Evolutionary conservation across 2,329 filamentous ascomycete species (phyloP), one percentile per base, ranked within the genome.

Genomic region (Fusarium acutatum): DNA sequence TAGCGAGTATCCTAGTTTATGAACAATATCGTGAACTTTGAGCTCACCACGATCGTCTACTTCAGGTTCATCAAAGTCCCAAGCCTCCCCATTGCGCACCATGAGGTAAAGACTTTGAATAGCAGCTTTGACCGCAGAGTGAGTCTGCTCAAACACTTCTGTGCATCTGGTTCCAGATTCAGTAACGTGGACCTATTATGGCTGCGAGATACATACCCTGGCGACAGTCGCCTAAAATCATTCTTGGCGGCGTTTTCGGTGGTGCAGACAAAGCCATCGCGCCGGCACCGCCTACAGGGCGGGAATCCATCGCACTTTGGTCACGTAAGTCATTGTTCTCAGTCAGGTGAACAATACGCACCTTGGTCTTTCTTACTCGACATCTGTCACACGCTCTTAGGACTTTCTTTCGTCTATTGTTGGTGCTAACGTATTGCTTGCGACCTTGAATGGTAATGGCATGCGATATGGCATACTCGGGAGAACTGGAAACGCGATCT

Each of bases 401-500:
- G 5, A 17, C 46, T 49, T 49, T 49, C 28, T n/a, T n/a, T 5
- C 46, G 46, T 32, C 28, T 28, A 18, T 6, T 15, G 14, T 12
- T 18, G 28, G 22, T 18, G 22, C 7, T 8, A 6, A 11, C 10
- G 17, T 8, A 20, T 5, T 13, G 46, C 15, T 7, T n/a, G 46
- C 15, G 15, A 13, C 15, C 20, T 22, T 49, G 28, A 18, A 30
- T 20, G 3, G 20, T 4, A 30, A 26, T 22, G 10, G 28, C 5
- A 30, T n/a, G 14, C 20, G 17, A 14, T 7, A 26, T 4, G 11
- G 26, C 15, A 17, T 5, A 49, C 11, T 13, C 22, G 5, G 7
- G 3, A 5, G 22, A 28, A 6, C 7, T n/a, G 1, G 5, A 15
- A n/a, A 18, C 10, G 1, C 1, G 20, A 10, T 30, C 26, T 30